These are phyloP conservation scores for Coniochaeta prunicola DNA, from an alignment of 2,329 filamentous ascomycete genomes.

Conservation along the genomic window DNA sequence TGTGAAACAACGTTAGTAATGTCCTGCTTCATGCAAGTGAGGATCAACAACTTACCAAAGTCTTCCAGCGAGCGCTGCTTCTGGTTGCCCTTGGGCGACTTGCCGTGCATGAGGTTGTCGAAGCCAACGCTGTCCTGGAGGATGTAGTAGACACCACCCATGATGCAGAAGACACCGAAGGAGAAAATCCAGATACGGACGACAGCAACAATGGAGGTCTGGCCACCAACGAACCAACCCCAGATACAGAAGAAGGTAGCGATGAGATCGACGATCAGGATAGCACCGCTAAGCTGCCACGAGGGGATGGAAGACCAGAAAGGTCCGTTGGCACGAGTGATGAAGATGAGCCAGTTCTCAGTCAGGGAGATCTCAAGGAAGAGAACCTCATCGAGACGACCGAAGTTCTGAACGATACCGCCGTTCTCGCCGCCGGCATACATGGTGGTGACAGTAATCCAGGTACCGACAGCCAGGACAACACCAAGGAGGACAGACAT, in stretches of 20 bases:
- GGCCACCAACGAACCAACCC: conserved; percentile 67
- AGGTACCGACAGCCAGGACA: conserved; percentile 75
- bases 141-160: conserved; percentile 67
- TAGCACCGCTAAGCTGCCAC: conserved; percentile 74
- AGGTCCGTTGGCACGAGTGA: conserved; percentile 85
- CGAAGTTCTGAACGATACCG: conserved; percentile 86
- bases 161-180: conserved; percentile 34
- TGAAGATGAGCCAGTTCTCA: conserved; percentile 96
- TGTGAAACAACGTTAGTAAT: conserved; percentile 43
- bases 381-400: conserved; percentile 71
- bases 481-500: conserved; percentile 81
- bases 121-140: conserved; percentile 75
- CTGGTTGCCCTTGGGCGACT: conserved; percentile 71
- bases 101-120: conserved; percentile 90
- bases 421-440: conserved; percentile 53
- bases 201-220: conserved; percentile 74
- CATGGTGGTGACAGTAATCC: conserved; percentile 86
- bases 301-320: conserved; percentile 89
- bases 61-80: conserved; percentile 84
- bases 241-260: conserved; percentile 65
- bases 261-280: conserved; percentile 73
- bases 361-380: conserved; percentile 88
- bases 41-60: conserved; percentile 60
- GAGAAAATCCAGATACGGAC: conserved; percentile 58
- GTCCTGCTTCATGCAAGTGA: background rate